Evolutionary conservation across 1,284 basidiomycete genomes (phyloP), one percentile per base, ranked within the genome.

Genomic region (Leccinum subrobustum): DNA sequence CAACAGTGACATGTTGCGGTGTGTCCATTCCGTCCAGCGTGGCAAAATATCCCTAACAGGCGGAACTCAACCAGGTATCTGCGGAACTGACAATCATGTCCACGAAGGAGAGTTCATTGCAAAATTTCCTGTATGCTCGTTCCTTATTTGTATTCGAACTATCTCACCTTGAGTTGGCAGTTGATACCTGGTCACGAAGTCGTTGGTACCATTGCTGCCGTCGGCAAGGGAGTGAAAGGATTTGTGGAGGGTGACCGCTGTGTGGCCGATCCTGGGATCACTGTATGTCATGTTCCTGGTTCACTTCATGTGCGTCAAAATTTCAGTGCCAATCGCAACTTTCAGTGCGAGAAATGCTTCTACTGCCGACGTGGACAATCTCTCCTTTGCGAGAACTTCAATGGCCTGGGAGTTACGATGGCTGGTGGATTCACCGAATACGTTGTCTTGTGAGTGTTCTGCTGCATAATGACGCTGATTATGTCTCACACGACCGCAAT

Each of bases 351-450:
- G n/a, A 77, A 79, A 61, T 94, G 92, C 75, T 92, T 92, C 79
- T 92, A 85, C 75, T 93, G 92, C 74, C 84, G 91, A 39, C 83
- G 90, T 53, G 91, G 91, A 6, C 75, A 86, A 76, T 77, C 82
- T 57, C 73, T 89, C 67, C 73, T 89, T 69, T 94, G 92, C 75
- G 89, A 92, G 76, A 85, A 91, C 75, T 92, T 91, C 73, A 77
- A 84, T 57, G 83, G 87, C 42, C 79, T 86, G 50, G 92, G 92
- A 57, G 87, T 93, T 37, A 88, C 85, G 57, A 77, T 82, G 61
- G 83, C 86, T 56, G 92, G 92, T 60, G 93, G 91, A 8, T 93
- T 94, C 69, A 89, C 91, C 44, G 91, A 92, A 75, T 93, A 92
- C 74, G 82, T 91, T 67, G 83, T 81, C 60, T 88, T 87, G 90